Conservation (phyloP, 306 rosid species). For the Malus fusca region DNA sequence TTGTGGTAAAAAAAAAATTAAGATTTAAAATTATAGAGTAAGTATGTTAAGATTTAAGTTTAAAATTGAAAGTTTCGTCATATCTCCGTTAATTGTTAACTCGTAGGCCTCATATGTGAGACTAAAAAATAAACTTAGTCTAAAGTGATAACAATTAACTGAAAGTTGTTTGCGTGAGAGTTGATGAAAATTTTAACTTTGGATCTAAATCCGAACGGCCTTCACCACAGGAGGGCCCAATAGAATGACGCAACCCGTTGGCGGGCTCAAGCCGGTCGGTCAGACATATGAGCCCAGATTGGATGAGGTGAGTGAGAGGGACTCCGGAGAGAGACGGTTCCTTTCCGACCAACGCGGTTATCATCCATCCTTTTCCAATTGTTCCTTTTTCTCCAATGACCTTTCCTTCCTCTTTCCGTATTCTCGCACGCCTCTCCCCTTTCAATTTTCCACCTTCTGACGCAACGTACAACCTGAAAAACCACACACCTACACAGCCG, state of each 20-base stretch:
- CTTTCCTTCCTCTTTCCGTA: not conserved
- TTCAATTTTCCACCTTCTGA: not conserved
- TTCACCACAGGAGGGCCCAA: not conserved
- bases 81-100: no score
- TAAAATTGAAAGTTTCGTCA: no score
- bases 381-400: not conserved
- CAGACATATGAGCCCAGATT: not conserved
- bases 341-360: not conserved
- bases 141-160: no score
- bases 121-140: no score
- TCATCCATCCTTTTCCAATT: not conserved
- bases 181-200: no score
- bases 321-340: not conserved
- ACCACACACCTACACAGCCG: not conserved
- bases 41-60: no score
- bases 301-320: not conserved
- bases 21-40: no score
- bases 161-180: no score
- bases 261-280: not conserved
- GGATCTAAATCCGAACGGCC: rapidly evolving
- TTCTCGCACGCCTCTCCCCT: not conserved
- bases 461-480: not conserved
- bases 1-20: no score
- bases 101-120: no score
- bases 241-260: not conserved